Percentiles rank a stretch among this genome's conserved stretches.
Conservation (phyloP, 2,329 filamentous ascomycete species). For the Sphaerostilbella broomeana region DNA sequence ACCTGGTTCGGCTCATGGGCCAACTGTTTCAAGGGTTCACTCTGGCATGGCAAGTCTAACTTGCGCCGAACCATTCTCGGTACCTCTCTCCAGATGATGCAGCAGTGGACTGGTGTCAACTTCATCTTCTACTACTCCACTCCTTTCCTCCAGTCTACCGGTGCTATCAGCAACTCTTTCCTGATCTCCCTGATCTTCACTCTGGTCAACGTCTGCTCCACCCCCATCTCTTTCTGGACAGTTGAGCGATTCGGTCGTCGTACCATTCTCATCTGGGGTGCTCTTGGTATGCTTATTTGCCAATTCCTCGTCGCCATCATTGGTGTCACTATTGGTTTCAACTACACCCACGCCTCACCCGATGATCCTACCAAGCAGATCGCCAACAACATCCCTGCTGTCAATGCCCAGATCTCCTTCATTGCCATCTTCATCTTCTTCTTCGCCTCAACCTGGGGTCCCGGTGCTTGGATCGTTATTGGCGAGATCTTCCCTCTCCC, state of each 20-base stretch:
- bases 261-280: conserved; percentile 70
- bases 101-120: conserved; percentile 81
- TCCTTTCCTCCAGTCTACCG: conserved; percentile 73
- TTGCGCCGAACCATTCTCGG: conserved; percentile 65
- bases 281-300: conserved; percentile 75
- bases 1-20: conserved; percentile 64
- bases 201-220: conserved; percentile 80
- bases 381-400: conserved; percentile 49
- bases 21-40: conserved; percentile 59
- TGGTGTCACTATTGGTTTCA: conserved; percentile 55
- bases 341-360: conserved; percentile 42
- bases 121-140: conserved; percentile 88
- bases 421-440: conserved; percentile 91
- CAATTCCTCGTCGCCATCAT: conserved; percentile 81
- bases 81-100: conserved; percentile 73
- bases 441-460: conserved; percentile 86
- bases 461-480: conserved; percentile 73
- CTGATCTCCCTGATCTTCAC: conserved; percentile 80
- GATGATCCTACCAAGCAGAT: conserved; percentile 31
- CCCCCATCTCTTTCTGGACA: conserved; percentile 79
- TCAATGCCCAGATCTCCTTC: conserved; percentile 72
- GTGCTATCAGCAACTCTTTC: conserved; percentile 72
- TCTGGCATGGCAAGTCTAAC: conserved; percentile 58
- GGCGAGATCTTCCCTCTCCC: conserved; percentile 87
- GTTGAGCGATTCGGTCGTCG: conserved; percentile 79